phyloP scores from a whole-genome alignment of 129 eudicot genomes.

The Escallonia rubra region DNA sequence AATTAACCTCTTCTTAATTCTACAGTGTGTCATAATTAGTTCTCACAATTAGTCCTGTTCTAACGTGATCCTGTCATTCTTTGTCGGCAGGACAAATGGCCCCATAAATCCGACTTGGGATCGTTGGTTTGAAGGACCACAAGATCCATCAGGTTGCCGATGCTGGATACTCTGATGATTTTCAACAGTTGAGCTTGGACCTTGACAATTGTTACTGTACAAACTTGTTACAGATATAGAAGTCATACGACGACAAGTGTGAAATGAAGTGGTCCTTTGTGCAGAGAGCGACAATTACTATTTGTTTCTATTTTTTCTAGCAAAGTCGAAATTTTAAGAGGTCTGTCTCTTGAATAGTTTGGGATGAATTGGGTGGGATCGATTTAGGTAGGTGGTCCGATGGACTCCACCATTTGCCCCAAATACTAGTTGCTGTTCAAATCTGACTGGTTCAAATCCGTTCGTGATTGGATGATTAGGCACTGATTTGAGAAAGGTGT shows the following conservation, averaged over 20 bases:
- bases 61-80: constrained; percentile 6
- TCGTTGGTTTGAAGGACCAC: constrained; percentile 95
- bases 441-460: no score
- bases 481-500: no score
- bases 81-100: constrained; percentile 54
- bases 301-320: no score
- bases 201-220: neutral
- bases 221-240: neutral
- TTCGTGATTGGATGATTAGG: no score
- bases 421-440: no score
- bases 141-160: constrained; percentile 69
- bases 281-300: constrained; percentile 18
- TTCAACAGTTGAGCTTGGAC: neutral
- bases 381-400: no score
- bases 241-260: constrained; percentile 10
- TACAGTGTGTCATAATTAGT: neutral
- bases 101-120: constrained; percentile 86
- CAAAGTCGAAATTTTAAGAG: no score
- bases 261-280: constrained; percentile 10
- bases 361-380: no score
- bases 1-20: constrained; percentile 27
- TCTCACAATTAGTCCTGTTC: neutral
- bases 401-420: no score
- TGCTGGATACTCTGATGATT: constrained; percentile 66
- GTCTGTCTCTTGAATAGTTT: no score